Base-by-base conservation (phyloP, 345 rosid genomes). In the Ricinus communis region DNA sequence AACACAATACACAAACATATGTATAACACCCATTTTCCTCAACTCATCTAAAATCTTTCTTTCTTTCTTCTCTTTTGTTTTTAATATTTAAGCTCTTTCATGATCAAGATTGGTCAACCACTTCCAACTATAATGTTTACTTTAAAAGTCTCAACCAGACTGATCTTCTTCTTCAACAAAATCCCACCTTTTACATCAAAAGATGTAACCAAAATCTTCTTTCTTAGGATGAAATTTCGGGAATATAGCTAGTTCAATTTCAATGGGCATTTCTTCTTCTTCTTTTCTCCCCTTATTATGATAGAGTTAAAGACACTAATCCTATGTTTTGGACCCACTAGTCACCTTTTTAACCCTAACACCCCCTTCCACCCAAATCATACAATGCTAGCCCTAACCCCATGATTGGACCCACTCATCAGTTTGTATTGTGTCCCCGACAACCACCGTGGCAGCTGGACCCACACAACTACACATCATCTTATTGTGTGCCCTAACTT, bases 401-500 rank as follows among this genome's bases (percentile, higher is more conserved):
- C 70, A 66, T 36, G 76, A 74, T 50, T 72, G 84, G 80, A 30
- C 85, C 85, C 77, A 79, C 76, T 62, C 69, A 76, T 73, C 68
- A 72, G 81, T 41, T 74, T 62, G 47, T 70, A 65, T 67, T 6
- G 77, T 58, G 72, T 28, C 72, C 71, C 89, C 83, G 85, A 84
- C 85, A 82, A 66, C 82, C 83, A 74, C 85, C 82, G 46, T 82
- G 79, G 80, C 47, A 43, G 47, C 68, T 22, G 85, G 89, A 33
- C 76, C 89, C 81, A 81, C 72, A 54, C 69, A 75, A 60, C 81
- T 75, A 66, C 83, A 76, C 84, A 74, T 81, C 79, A 80, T 86
- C 84, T 43, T 65, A 57, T 69, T 30, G 76, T 82, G 92, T 77
- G 82, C 84, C 89, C 88, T 50, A 80, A 81, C 82, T 68, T 68